Percentiles rank a stretch among this genome's conserved stretches.
Evolutionary conservation across 495 filamentous ascomycete species (phyloP).

Genomic region (Rusavskia elegans): DNA sequence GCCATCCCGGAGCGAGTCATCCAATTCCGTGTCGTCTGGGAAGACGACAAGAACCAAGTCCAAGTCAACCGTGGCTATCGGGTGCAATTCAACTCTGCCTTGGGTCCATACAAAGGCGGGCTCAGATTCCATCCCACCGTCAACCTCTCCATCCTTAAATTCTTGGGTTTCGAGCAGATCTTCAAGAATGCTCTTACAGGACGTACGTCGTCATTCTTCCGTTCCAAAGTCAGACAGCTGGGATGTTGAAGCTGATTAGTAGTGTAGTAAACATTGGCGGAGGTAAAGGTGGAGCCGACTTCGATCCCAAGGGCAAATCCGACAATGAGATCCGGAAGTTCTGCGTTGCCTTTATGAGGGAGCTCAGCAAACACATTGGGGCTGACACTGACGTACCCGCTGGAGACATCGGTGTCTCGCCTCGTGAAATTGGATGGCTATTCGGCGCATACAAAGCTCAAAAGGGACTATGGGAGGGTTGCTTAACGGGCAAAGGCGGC

Average conservation of each 20-base stretch:
- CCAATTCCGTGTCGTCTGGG: conserved; percentile 96
- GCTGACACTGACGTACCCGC: conserved; percentile 92
- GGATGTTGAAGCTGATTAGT: conserved; percentile 1
- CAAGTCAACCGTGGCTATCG: conserved; percentile 95
- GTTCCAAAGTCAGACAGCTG: not conserved
- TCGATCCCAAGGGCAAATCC: conserved; percentile 97
- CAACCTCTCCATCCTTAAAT: conserved; percentile 95
- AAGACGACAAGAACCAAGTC: conserved; percentile 74
- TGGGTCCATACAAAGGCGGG: conserved; percentile 97
- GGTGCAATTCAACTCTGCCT: conserved; percentile 97
- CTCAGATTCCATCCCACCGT: conserved; percentile 91
- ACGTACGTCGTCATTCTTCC: conserved; percentile 37
- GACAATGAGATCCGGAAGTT: conserved; percentile 97
- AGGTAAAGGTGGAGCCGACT: conserved; percentile 96
- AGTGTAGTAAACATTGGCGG: conserved; percentile 81
- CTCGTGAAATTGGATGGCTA: conserved; percentile 83
- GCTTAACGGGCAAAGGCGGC: conserved; percentile 88
- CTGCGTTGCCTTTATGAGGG: conserved; percentile 91
- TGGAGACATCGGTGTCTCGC: conserved; percentile 84
- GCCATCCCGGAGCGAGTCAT: conserved; percentile 91
- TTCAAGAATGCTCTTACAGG: conserved; percentile 99
- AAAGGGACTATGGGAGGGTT: conserved; percentile 82
- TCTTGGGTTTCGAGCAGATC: conserved; percentile 97
- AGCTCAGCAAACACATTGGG: conserved; percentile 89
- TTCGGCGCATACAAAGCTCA: conserved; percentile 90